phyloP scores from a whole-genome alignment of 192 early-diverging fungal genomes.

The Podila horticola region DNA sequence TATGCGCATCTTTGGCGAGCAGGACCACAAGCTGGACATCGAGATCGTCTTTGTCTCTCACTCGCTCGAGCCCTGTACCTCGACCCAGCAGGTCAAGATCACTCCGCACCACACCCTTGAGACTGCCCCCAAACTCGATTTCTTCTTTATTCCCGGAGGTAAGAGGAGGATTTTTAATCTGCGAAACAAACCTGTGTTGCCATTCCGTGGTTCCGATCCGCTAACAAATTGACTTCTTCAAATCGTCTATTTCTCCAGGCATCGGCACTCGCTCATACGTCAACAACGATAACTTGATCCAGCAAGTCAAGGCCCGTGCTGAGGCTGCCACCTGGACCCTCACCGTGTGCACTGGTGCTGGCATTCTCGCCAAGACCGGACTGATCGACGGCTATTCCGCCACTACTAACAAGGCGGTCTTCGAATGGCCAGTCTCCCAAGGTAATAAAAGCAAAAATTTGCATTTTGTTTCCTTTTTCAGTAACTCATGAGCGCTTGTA shows the following conservation, averaged over 20 bases:
- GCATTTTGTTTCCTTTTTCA: too few species aligned
- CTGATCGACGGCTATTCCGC: constrained; percentile 56
- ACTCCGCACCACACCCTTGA: constrained; percentile 41
- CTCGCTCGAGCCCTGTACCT: constrained; percentile 20
- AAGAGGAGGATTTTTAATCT: too few species aligned
- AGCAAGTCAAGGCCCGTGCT: constrained; percentile 10
- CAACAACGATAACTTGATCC: constrained; percentile 7
- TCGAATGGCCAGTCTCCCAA: constrained; percentile 6
- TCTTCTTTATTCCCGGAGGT: constrained; percentile 54
- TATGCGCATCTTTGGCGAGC: constrained; percentile 41
- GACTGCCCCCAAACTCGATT: constrained; percentile 35
- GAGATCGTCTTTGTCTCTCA: constrained; percentile 24
- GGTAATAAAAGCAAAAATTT: constrained; percentile 1
- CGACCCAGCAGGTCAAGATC: constrained; percentile 23
- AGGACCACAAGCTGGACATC: constrained; percentile 21
- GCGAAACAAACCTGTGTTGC: too few species aligned
- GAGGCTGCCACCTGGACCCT: constrained; percentile 39
- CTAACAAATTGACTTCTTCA: too few species aligned
- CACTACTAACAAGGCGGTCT: constrained; percentile 48
- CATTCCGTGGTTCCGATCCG: neutral
- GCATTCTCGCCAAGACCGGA: constrained; percentile 57
- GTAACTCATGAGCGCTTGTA: too few species aligned
- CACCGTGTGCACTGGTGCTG: constrained; percentile 60
- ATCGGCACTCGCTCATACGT: constrained; percentile 13
- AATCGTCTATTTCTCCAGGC: neutral